Percentiles rank a stretch among this genome's conserved stretches.
Evolutionary conservation across 495 filamentous ascomycete genomes (phyloP).

Genomic region (Lichina pygmaea): DNA sequence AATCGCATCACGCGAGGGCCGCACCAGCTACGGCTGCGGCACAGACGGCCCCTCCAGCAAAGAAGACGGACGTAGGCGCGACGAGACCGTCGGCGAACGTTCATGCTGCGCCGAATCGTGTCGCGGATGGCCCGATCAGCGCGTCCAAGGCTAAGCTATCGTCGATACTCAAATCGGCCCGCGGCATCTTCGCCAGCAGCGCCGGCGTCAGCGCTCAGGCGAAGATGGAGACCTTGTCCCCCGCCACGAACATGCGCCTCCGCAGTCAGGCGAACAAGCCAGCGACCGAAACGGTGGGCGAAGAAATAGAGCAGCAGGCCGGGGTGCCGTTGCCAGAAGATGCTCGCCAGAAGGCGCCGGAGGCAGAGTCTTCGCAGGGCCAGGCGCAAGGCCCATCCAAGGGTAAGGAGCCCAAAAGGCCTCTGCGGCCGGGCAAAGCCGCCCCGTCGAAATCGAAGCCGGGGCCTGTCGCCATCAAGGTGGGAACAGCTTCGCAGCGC

Average conservation of each 20-base stretch:
- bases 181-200: slow-evolving; percentile 55
- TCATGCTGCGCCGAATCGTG: slow-evolving; percentile 16
- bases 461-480: slow-evolving; percentile 52
- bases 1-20: slow-evolving; percentile 12
- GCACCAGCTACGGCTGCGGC: slow-evolving; percentile 16
- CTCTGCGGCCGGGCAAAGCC: slow-evolving; percentile 46
- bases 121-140: slow-evolving; percentile 53
- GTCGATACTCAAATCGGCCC: slow-evolving; percentile 65
- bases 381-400: slow-evolving; percentile 21
- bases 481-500: slow-evolving; percentile 43
- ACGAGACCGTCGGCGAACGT: slow-evolving; percentile 27
- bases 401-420: slow-evolving; percentile 29
- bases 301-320: slow-evolving; percentile 19
- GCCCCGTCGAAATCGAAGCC: slow-evolving; percentile 35
- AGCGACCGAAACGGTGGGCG: slow-evolving; percentile 27
- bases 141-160: slow-evolving; percentile 72
- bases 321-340: slow-evolving; percentile 1
- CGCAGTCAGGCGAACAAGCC: slow-evolving; percentile 25
- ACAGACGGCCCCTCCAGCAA: slow-evolving; percentile 31
- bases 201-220: slow-evolving; percentile 53
- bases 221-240: slow-evolving; percentile 29
- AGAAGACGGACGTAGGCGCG: not conserved
- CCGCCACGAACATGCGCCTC: slow-evolving; percentile 8
- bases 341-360: slow-evolving; percentile 1
- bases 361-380: slow-evolving; percentile 22